Percentiles rank a stretch among this genome's conserved stretches.
These are phyloP conservation scores for Lantana camara DNA, from an alignment of 257 asterid species.

Conservation along the genomic window DNA sequence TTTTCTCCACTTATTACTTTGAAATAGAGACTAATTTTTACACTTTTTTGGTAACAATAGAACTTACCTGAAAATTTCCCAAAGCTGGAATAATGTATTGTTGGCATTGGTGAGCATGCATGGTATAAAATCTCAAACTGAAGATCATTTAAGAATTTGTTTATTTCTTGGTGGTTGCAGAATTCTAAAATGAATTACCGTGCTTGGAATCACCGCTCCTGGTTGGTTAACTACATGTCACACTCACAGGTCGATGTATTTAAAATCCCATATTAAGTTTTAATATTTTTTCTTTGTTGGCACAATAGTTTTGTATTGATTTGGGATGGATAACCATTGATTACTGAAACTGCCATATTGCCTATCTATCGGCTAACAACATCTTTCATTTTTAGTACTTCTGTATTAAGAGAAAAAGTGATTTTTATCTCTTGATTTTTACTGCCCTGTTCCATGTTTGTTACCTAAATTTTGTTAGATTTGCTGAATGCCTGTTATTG, in stretches of 20 bases:
- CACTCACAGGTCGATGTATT: slow-evolving; percentile 58
- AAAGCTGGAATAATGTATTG: slow-evolving; percentile 11
- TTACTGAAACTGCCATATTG: slow-evolving; percentile 2
- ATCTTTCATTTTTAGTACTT: slow-evolving; percentile 9
- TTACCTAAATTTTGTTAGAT: not conserved
- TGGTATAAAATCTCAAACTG: slow-evolving; percentile 7
- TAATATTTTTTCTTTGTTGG: not conserved
- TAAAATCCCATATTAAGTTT: not conserved
- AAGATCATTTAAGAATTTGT: not conserved
- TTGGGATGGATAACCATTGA: slow-evolving; percentile 1
- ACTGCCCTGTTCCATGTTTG: not conserved
- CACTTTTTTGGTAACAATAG: slow-evolving; percentile 7
- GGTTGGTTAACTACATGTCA: slow-evolving; percentile 91
- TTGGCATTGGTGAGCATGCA: slow-evolving; percentile 12
- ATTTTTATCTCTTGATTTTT: slow-evolving; percentile 12
- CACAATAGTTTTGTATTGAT: slow-evolving; percentile 26
- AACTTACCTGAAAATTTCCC: not conserved
- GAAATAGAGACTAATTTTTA: not conserved
- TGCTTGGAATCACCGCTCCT: slow-evolving; percentile 96
- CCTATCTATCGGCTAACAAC: not conserved
- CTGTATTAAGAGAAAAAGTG: not conserved
- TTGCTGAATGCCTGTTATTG: slow-evolving; percentile 21
- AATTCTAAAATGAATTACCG: slow-evolving; percentile 94
- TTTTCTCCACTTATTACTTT: not conserved
- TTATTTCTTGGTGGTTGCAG: slow-evolving; percentile 43